Percentiles rank a stretch among this genome's conserved stretches.
Evolutionary conservation across 2,329 filamentous ascomycete genomes (phyloP).

Genomic region (Aspergillus viridinutans): DNA sequence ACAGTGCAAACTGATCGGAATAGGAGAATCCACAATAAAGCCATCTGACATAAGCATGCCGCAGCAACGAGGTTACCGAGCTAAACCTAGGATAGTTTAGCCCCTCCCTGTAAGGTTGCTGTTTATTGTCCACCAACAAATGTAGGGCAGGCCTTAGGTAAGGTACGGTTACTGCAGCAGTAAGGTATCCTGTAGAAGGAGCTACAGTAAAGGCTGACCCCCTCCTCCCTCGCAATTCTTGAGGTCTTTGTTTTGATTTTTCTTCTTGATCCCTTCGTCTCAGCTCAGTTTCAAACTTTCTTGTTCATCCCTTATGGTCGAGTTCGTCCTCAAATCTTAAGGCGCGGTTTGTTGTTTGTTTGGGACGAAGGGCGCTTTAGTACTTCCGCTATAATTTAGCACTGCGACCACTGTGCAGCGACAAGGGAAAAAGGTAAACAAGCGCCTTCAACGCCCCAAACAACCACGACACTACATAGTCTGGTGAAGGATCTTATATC

Average conservation of each 20-base stretch:
- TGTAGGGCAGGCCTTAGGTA: not conserved
- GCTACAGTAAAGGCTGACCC: not conserved
- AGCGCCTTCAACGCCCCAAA: slow-evolving; percentile 6
- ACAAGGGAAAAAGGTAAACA: slow-evolving; percentile 19
- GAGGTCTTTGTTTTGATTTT: slow-evolving; percentile 9
- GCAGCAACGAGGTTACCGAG: slow-evolving; percentile 11
- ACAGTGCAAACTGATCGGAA: slow-evolving; percentile 13
- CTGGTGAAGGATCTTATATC: slow-evolving; percentile 9
- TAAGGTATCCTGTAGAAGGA: not conserved
- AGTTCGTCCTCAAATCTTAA: slow-evolving; percentile 4
- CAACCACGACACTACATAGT: slow-evolving; percentile 5
- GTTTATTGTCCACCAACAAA: not conserved
- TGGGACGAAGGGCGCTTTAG: slow-evolving; percentile 15
- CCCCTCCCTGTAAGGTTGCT: slow-evolving; percentile 18
- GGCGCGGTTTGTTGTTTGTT: slow-evolving; percentile 24
- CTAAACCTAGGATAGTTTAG: slow-evolving; percentile 18
- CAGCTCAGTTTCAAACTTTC: slow-evolving; percentile 10
- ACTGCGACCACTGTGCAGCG: slow-evolving; percentile 11
- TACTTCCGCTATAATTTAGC: slow-evolving; percentile 14
- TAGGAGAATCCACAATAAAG: not conserved
- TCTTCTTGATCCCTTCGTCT: slow-evolving; percentile 14
- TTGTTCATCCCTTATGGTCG: not conserved
- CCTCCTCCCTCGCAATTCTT: not conserved
- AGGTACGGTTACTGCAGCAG: not conserved
- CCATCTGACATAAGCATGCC: slow-evolving; percentile 15